A percentile compares a stretch with the other conserved stretches of the same genome.
Evolutionary conservation across 129 eudicot species (phyloP).

Genomic region (Tagetes erecta): DNA sequence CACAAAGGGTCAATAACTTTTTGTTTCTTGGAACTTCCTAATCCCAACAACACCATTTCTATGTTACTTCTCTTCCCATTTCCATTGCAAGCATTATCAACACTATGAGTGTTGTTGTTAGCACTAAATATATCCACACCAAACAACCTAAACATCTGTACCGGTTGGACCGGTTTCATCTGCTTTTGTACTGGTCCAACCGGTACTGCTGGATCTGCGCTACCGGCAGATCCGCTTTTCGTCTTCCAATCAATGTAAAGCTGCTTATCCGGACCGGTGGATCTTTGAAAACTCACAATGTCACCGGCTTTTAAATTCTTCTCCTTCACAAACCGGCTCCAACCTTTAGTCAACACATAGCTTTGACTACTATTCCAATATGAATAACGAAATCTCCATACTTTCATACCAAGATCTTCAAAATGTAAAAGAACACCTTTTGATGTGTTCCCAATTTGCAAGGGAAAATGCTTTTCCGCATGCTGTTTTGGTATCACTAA

Average conservation of each 20-base stretch:
- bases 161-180: too few species aligned
- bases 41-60: slow-evolving; percentile 47
- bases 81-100: slow-evolving; percentile 30
- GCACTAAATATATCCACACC: slow-evolving; percentile 72
- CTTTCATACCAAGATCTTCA: slow-evolving; percentile 69
- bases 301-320: slow-evolving; percentile 77
- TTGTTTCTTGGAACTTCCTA: slow-evolving; percentile 59
- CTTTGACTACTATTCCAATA: slow-evolving; percentile 95
- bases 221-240: slow-evolving; percentile 36
- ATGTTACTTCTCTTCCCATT: slow-evolving; percentile 62
- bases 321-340: slow-evolving; percentile 97
- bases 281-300: slow-evolving; percentile 65
- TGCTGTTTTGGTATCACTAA: slow-evolving; percentile 88
- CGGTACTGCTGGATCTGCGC: slow-evolving; percentile 29
- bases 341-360: slow-evolving; percentile 85
- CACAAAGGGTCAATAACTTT: slow-evolving; percentile 61
- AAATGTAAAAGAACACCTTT: slow-evolving; percentile 83
- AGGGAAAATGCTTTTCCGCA: slow-evolving; percentile 86
- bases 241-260: slow-evolving; percentile 70
- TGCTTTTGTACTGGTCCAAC: slow-evolving; percentile 14
- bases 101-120: slow-evolving; percentile 7
- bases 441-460: slow-evolving; percentile 49
- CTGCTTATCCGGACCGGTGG: slow-evolving; percentile 65
- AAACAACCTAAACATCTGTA: slow-evolving; percentile 62
- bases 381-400: slow-evolving; percentile 88